Evolutionary conservation across 148 eudicot genomes (phyloP), one percentile per base, ranked within the genome.

Genomic region (Amaranthus hypochondriacus): DNA sequence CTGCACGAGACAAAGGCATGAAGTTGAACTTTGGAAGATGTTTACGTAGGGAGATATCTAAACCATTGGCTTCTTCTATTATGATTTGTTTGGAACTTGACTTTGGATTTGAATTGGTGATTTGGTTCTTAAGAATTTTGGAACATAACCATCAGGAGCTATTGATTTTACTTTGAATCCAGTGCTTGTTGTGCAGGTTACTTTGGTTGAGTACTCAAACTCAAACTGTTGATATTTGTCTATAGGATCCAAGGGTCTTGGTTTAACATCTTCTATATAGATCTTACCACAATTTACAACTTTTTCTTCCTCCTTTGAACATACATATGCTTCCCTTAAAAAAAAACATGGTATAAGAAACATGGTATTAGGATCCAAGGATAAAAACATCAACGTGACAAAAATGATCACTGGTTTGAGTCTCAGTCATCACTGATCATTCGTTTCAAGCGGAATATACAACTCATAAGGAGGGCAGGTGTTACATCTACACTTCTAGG

Each of bases 231-330:
- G 97, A 61, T 90, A 83, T 7, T 68, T 74, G 76, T 90, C 80
- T 5, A 75, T 54, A 10, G 87, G 93, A 77, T 86, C 80, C 5
- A 88, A 62, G 9, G 86, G 87, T 69, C 77, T 81, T 65, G 93
- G 87, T 62, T 84, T 76, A 14, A 56, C 75, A 48, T 90, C 91
- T 6, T 54, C 49, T 3, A 84, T 52, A 66, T 68, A 68, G 4
- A 62, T 80, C 57, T 80, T 62, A 51, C 76, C 75, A 66, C 92
- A 88, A 69, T 77, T 66, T 50, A 73, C 68, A 7, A 55, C 66
- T 59, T 49, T 83, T 66, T 87, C 88, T 74, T 86, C 91, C 48
- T 88, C 90, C 69, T 51, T 88, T 52, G 91, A 88, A 61, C 85
- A 81, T 9, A 83, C 70, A 73, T 80, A 84, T 62, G 90, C 95